Conservation (phyloP, 1,139 yeast species). For the Pneumocystis canis region DNA sequence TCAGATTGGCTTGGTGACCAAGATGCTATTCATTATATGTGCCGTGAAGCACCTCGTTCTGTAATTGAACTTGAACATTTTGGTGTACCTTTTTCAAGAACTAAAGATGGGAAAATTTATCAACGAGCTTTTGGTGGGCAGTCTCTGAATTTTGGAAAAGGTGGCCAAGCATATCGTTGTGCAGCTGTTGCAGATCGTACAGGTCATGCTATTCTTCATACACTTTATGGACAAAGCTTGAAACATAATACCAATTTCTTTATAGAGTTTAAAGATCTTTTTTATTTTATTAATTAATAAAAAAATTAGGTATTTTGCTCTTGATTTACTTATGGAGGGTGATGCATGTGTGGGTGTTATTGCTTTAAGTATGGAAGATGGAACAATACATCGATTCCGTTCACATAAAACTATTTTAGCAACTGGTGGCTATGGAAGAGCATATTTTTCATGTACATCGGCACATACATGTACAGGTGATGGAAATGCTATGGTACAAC, state of each 20-base stretch:
- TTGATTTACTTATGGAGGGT: constrained; percentile 87
- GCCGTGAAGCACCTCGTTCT: constrained; percentile 92
- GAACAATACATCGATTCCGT: constrained; percentile 93
- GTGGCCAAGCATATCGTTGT: constrained; percentile 98
- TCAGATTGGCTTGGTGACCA: constrained; percentile 99
- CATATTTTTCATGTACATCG: constrained; percentile 96
- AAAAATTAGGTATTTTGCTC: constrained; percentile 49
- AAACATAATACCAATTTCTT: constrained; percentile 96
- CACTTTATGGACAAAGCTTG: constrained; percentile 90
- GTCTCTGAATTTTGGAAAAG: constrained; percentile 86
- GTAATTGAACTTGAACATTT: constrained; percentile 94
- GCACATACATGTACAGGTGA: constrained; percentile 99
- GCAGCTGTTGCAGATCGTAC: constrained; percentile 99
- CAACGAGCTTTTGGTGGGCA: constrained; percentile 99
- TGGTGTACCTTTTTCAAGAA: constrained; percentile 97
- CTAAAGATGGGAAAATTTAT: constrained; percentile 90
- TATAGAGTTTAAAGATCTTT: constrained; percentile 40
- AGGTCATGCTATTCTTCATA: constrained; percentile 92
- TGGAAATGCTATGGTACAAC: constrained; percentile 93
- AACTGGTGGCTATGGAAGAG: constrained; percentile 98
- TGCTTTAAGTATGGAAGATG: constrained; percentile 97
- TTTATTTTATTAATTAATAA: neutral
- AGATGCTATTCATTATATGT: constrained; percentile 98
- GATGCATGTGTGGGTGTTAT: constrained; percentile 95
- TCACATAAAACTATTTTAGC: constrained; percentile 94